These are phyloP conservation scores for Podospora sp. DNA, from an alignment of 495 filamentous ascomycete genomes.

Conservation along the genomic window DNA sequence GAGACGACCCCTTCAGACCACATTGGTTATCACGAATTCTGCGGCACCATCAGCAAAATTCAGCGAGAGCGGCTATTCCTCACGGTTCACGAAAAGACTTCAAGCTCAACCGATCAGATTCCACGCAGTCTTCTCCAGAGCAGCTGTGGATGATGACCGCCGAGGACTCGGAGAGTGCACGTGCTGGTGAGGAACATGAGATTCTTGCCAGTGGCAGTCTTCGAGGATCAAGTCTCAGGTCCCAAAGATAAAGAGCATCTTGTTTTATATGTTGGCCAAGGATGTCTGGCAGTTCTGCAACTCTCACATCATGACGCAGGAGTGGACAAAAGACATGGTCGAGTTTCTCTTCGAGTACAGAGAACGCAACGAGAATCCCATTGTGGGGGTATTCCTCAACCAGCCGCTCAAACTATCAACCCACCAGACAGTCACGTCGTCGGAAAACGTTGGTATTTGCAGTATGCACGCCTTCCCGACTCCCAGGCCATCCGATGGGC, in stretches of 20 bases:
- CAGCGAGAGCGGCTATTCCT: constrained; percentile 5
- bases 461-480: constrained; percentile 8
- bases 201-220: no score
- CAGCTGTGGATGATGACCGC: constrained; percentile 2
- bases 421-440: no score
- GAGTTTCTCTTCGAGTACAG: constrained; percentile 33
- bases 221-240: no score
- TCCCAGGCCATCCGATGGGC: constrained; percentile 21
- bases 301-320: constrained; percentile 27
- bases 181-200: no score
- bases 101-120: background rate
- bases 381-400: constrained; percentile 29
- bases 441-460: constrained; percentile 28
- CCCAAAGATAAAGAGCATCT: no score
- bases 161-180: no score
- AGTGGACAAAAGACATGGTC: constrained; percentile 30
- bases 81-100: background rate
- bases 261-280: constrained; percentile 27
- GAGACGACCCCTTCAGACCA: background rate
- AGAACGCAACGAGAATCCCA: background rate
- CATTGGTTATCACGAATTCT: constrained; percentile 14
- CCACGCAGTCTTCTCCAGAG: background rate
- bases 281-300: constrained; percentile 34
- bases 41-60: background rate
- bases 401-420: no score